Evolutionary conservation across 768 basidiomycete species (phyloP), one percentile per base, ranked within the genome.

Genomic region (Serpula lacrymans): DNA sequence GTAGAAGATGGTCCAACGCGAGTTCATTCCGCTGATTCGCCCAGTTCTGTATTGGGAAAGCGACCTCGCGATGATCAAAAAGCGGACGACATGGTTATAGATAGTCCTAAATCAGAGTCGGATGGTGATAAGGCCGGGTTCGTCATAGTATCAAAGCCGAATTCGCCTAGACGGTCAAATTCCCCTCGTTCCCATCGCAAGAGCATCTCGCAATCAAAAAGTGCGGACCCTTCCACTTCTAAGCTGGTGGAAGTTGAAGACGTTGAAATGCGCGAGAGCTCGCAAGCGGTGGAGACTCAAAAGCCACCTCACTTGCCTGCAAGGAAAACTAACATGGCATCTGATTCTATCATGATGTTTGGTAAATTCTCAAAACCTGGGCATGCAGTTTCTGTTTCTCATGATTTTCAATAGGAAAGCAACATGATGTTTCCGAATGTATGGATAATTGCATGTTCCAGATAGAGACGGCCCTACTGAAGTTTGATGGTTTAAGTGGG

Each of bases 401-500:
- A 55, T 29, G 21, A 34, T 45, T 42, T 6, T 2, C 6, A 25
- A 27, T 42, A 91, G 93, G 95, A 5, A 85, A 87, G 52, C 96
- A 99, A 54, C 95, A 99, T 55, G 96, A 99, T 59, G 94, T 98
- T 10, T 85, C 95, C 0, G 96, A 99, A 64, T 97, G 95, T 64
- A 91, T 98, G 86, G 95, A 98, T 63, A 98, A 98, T 54, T 94
- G 94, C 68, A 87, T 99, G 74, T 96, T 96, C 67, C 96, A 98
- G 63, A 92, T 98, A 37, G 96, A 99, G 63, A 86, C 90, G 4
- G 93, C 92, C 1, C 60, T 91, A 34, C 70, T 91, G 27, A 87
- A 87, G 53, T 86, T 92, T 45, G 78, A 78, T 37, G 55, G 49
- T 8, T 26, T 62, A 45, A 48, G 22, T 26, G 69, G 58, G 8